phyloP scores from a whole-genome alignment of 192 early-diverging fungal genomes.

The Entomortierella chlamydospora region DNA sequence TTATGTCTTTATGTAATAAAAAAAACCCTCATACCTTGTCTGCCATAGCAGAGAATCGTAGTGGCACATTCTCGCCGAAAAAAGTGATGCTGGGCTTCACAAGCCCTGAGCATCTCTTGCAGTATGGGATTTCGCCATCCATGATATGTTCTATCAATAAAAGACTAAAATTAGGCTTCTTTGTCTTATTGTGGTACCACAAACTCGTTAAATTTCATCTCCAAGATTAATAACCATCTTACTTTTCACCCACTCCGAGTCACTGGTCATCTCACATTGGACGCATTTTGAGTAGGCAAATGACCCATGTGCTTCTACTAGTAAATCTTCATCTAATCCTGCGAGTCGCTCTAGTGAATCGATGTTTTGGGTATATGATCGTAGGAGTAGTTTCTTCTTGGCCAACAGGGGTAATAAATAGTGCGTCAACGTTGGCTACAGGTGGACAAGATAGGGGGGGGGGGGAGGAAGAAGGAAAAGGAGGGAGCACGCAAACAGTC shows the following conservation, averaged over 20 bases:
- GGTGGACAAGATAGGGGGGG: not conserved
- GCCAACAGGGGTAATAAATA: conserved; percentile 87
- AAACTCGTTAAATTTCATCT: too few relatives aligned
- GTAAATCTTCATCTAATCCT: conserved; percentile 71
- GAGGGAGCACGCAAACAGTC: too few relatives aligned
- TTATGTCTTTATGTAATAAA: not conserved
- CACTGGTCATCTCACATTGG: conserved; percentile 60
- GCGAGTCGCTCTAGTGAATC: conserved; percentile 93
- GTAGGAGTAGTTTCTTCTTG: conserved; percentile 75
- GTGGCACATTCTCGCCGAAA: conserved; percentile 92
- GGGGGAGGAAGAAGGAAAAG: not conserved
- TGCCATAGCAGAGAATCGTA: conserved; percentile 68
- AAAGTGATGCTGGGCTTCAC: conserved; percentile 98
- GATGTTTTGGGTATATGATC: conserved; percentile 97
- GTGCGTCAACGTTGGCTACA: conserved; percentile 84
- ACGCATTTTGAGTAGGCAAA: conserved; percentile 88
- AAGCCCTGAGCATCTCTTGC: conserved; percentile 73
- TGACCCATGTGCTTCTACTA: conserved; percentile 96
- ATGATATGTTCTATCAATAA: conserved; percentile 58
- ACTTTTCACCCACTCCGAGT: conserved; percentile 53
- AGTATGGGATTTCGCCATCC: conserved; percentile 73
- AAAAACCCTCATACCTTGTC: conserved; percentile 15
- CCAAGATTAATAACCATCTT: not conserved
- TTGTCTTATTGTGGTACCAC: conserved; percentile 1
- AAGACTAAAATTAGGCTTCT: not conserved